Evolutionary conservation across 139 green algal genomes (phyloP), one percentile per base, ranked within the genome.

Genomic region (Nannochloris sp.): DNA sequence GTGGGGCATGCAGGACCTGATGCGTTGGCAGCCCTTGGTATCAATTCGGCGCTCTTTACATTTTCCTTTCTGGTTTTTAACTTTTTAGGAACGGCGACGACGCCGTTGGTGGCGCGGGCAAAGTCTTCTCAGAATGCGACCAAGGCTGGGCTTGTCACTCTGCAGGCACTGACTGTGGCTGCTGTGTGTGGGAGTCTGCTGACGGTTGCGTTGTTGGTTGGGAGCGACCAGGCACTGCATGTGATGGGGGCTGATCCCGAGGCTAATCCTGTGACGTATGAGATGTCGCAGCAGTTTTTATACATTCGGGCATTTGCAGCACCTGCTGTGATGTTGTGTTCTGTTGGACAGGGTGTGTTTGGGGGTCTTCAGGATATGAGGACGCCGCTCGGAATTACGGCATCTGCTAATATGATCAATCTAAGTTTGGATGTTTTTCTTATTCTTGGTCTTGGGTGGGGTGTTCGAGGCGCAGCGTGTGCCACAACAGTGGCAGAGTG

Each of bases 41-140:
- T 90, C 27, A 85, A 90, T 73, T 80, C 75, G 3, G 74, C 74
- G 3, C 44, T 91, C 16, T 89, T 88, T 60, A 75, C 75, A 3
- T 72, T 90, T 12, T 62, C 71, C 43, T 90, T 92, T 62, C 48
- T 88, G 6, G 70, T 87, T 1, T 92, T 90, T 72, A 89, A 88
- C 75, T 92, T 90, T 66, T 65, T 92, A 14, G 80, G 73, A 11
- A 87, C 76, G 10, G 81, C 84, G 18, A 89, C 78, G n/a, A 89
- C 85, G 3, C 85, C 85, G 6, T 56, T 85, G 34, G 70, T 92
- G 14, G 84, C 84, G 2, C 11, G 69, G 8, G 74, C 84, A 15
- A 37, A 80, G 12, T 66, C 74, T 3, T 29, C 44, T 6, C 67
- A 68, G 7, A 70, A 89, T 56, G 64, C 51, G 1, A 48, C 75